phyloP scores from a whole-genome alignment of 1,139 yeast species.

The Taiozyma onychis region DNA sequence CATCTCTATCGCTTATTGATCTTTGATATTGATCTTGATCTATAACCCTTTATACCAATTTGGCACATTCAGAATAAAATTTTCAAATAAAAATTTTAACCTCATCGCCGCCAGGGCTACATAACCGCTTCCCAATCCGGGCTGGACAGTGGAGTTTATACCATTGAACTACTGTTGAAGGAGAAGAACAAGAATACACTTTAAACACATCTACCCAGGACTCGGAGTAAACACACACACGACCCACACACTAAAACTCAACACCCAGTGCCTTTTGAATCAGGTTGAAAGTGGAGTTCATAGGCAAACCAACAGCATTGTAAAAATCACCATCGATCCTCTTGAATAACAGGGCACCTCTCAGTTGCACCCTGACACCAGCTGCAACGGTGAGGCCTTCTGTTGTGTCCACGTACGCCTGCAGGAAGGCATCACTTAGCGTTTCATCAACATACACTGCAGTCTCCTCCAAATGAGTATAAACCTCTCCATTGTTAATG shows the following conservation, averaged over 20 bases:
- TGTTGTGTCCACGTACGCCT: slow-evolving; percentile 56
- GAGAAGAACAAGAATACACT: no score
- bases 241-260: neutral
- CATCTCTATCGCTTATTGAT: slow-evolving; percentile 1
- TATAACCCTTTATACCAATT: neutral
- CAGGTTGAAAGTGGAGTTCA: slow-evolving; percentile 41
- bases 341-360: slow-evolving; percentile 59
- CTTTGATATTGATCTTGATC: neutral
- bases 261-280: slow-evolving; percentile 1
- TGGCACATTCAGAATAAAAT: neutral
- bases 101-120: slow-evolving; percentile 9
- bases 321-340: slow-evolving; percentile 72
- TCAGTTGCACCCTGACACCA: slow-evolving; percentile 81
- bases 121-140: slow-evolving; percentile 2
- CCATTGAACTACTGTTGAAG: no score
- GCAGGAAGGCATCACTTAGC: slow-evolving; percentile 47
- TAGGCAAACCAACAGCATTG: slow-evolving; percentile 90
- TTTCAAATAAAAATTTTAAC: slow-evolving; percentile 3
- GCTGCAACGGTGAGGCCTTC: slow-evolving; percentile 89
- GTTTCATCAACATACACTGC: slow-evolving; percentile 40
- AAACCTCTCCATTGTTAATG: slow-evolving; percentile 35
- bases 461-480: slow-evolving; percentile 41
- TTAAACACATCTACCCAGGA: no score
- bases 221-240: no score
- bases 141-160: neutral